Conservation (phyloP, 495 filamentous ascomycete genomes). For the Neurospora tetraspora region DNA sequence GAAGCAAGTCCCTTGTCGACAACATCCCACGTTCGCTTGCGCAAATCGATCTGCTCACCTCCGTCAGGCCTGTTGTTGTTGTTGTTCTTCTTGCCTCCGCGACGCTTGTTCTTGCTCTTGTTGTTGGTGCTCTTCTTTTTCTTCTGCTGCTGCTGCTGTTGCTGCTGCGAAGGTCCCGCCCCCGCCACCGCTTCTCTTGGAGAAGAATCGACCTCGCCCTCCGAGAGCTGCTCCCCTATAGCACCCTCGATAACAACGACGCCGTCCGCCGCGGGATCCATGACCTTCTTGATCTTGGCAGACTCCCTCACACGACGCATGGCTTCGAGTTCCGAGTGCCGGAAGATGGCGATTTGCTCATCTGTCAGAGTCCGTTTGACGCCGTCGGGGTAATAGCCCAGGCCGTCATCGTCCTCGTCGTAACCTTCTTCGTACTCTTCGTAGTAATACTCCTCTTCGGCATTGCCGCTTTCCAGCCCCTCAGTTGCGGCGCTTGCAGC, state of each 20-base stretch:
- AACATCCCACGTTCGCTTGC: slow-evolving; percentile 49
- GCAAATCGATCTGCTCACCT: slow-evolving; percentile 41
- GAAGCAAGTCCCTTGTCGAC: slow-evolving; percentile 41
- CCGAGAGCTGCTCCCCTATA: slow-evolving; percentile 10
- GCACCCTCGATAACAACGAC: slow-evolving; percentile 1
- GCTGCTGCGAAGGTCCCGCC: not conserved
- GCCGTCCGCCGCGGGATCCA: slow-evolving; percentile 3
- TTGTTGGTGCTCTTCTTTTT: slow-evolving; percentile 7
- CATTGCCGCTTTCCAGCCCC: not conserved
- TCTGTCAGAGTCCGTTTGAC: slow-evolving; percentile 87
- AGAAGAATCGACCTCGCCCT: slow-evolving; percentile 18
- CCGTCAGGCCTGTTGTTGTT: slow-evolving; percentile 26
- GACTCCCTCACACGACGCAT: slow-evolving; percentile 43
- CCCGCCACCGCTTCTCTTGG: slow-evolving; percentile 11
- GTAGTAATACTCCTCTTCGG: slow-evolving; percentile 1
- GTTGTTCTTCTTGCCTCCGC: slow-evolving; percentile 22
- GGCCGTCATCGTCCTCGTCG: slow-evolving; percentile 47
- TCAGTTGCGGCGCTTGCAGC: not conserved
- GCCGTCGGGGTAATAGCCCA: slow-evolving; percentile 86
- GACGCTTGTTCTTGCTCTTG: not conserved
- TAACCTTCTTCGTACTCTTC: slow-evolving; percentile 25
- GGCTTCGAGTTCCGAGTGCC: slow-evolving; percentile 76
- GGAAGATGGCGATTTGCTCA: slow-evolving; percentile 81
- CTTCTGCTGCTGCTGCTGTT: slow-evolving; percentile 18
- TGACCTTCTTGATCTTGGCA: slow-evolving; percentile 10